Percentiles rank a stretch among this genome's conserved stretches.
Conservation (phyloP, 1,284 basidiomycete genomes). For the Microbotryum scabiosae region DNA sequence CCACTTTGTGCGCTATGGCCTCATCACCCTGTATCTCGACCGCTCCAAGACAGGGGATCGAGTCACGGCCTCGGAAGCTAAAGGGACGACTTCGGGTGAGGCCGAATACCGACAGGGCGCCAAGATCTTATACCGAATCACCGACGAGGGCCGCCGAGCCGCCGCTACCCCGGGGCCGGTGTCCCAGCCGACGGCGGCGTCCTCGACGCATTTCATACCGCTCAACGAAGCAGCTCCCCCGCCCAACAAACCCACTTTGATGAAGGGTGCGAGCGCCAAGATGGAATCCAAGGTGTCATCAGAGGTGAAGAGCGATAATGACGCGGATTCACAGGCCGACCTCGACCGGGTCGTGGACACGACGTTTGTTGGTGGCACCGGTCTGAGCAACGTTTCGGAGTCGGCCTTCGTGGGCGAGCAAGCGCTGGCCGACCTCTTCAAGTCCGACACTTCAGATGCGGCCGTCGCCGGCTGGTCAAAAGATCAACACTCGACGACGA, state of each 20-base stretch:
- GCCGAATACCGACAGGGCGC: conserved; percentile 93
- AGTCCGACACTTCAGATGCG: conserved; percentile 17
- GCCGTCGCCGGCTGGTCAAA: conserved; percentile 47
- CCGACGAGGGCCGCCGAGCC: conserved; percentile 74
- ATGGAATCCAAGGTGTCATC: conserved; percentile 4
- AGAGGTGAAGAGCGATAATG: conserved; percentile 20
- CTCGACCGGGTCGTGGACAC: conserved; percentile 6
- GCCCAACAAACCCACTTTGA: conserved; percentile 41
- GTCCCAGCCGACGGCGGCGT: neutral
- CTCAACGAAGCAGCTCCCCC: conserved; percentile 39
- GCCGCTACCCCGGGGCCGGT: conserved; percentile 25
- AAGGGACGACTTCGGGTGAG: conserved; percentile 11
- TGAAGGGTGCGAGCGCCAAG: conserved; percentile 44
- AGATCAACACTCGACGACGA: conserved; percentile 61
- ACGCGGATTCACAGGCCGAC: conserved; percentile 6
- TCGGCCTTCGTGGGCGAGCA: conserved; percentile 14
- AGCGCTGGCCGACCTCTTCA: conserved; percentile 30
- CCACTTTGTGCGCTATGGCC: conserved; percentile 91
- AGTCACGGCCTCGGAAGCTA: conserved; percentile 25
- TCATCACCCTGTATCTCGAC: conserved; percentile 65
- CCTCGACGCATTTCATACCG: conserved; percentile 3
- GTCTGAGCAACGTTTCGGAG: conserved; percentile 18
- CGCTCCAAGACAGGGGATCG: conserved; percentile 50
- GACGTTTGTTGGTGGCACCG: conserved; percentile 8
- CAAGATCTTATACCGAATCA: conserved; percentile 87